Evolutionary conservation across 2,329 filamentous ascomycete species (phyloP), one percentile per base, ranked within the genome.

Genomic region (Hortaea werneckii): DNA sequence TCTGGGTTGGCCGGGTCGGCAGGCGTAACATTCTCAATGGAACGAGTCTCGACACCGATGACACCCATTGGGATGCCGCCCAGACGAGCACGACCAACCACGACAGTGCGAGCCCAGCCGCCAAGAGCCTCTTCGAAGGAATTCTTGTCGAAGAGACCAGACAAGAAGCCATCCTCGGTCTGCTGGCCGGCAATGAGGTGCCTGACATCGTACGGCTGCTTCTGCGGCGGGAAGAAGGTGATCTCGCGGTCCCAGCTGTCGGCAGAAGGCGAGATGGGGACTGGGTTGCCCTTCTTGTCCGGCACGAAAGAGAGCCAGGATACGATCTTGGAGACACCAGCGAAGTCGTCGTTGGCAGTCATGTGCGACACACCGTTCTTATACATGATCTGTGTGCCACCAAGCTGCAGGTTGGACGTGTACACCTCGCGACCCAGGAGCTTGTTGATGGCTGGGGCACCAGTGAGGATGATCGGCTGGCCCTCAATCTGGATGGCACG

Each of bases 371-470:
- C 92, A 80, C 92, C 92, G 67, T 98, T 98, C 73, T 87, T 89
- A 80, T 98, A 96, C 92, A 98, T 98, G 78, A 98, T 98, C 71
- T 98, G 92, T n/a, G 92, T 98, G 59, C 92, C 92, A 81, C 92
- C 92, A 54, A 98, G 87, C 75, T 98, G 92, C 63, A 98, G 72
- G 78, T 98, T 98, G 50, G 92, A 96, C 26, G 92, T 95, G 74
- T 98, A 98, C 29, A 98, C 90, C 70, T 98, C 92, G 58, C 94
- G 88, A 61, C 92, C 92, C 50, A 98, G 81, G 60, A 98, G 77
- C 74, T 96, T 98, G 80, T 98, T 98, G 67, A 98, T 84, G 49
- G 92, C 92, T 54, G 87, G 87, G 41, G 92, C 92, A 78, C 92
- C 92, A 60, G 92, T 98, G 53, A 98, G 80, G 62, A 98, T 98